Conservation (phyloP, 345 rosid genomes). For the Pseudoturritis turrita region DNA sequence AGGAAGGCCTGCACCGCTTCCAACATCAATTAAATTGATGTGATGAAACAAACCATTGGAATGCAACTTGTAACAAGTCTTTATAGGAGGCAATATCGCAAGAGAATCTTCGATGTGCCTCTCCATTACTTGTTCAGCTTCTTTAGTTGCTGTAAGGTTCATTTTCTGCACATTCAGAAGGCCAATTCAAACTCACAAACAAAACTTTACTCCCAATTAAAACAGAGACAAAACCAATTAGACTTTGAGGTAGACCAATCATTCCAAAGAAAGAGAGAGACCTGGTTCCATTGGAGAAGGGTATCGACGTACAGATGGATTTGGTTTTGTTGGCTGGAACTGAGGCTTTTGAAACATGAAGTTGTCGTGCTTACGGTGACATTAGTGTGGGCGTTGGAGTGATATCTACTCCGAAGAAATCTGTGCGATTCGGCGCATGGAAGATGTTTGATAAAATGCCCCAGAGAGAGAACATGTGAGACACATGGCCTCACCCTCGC, state of each 20-base stretch:
- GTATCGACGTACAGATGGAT: conserved; percentile 61
- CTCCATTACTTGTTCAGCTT: conserved; percentile 63
- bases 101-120: conserved; percentile 90
- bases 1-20: conserved; percentile 89
- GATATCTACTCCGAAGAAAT: conserved; percentile 5
- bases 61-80: conserved; percentile 34
- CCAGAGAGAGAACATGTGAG: conserved; percentile 30
- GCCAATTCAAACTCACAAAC: neutral
- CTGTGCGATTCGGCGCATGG: conserved; percentile 26
- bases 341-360: conserved; percentile 46
- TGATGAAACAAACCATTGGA: conserved; percentile 35
- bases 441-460: conserved; percentile 74
- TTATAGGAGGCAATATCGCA: conserved; percentile 62
- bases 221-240: neutral
- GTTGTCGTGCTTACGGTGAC: conserved; percentile 14
- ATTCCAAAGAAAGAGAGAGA: conserved; percentile 24
- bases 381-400: neutral
- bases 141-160: conserved; percentile 82
- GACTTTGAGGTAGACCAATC: neutral
- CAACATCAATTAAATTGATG: conserved; percentile 70
- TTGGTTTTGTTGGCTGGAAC: conserved; percentile 52
- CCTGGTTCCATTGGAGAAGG: conserved; percentile 89
- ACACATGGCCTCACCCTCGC: neutral
- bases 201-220: neutral
- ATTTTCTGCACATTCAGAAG: conserved; percentile 48